Conservation (phyloP, 2,329 filamentous ascomycete species). For the Cladosporium sp. region DNA sequence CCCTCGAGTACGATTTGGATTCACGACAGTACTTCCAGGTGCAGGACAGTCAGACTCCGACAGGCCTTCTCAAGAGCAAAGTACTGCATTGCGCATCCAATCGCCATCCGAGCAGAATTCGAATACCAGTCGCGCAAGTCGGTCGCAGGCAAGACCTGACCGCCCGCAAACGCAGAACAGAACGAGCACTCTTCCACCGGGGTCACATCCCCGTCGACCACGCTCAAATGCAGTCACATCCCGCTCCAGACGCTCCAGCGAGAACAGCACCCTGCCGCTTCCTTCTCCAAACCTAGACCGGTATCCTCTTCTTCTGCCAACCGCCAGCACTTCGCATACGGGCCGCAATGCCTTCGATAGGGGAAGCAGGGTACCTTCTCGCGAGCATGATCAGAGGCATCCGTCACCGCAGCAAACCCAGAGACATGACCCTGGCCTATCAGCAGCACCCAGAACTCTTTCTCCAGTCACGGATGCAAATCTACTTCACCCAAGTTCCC, state of each 20-base stretch:
- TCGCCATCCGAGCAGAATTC: slow-evolving; percentile 23
- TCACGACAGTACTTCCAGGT: slow-evolving; percentile 12
- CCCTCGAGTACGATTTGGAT: slow-evolving; percentile 23
- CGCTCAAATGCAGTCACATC: slow-evolving; percentile 3
- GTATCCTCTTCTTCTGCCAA: slow-evolving; percentile 21
- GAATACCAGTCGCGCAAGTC: slow-evolving; percentile 1
- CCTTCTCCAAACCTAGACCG: slow-evolving; percentile 19
- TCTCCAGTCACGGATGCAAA: no score
- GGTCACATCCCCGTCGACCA: not conserved
- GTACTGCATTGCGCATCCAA: slow-evolving; percentile 16
- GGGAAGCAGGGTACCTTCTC: not conserved
- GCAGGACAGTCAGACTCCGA: not conserved
- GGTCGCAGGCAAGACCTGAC: not conserved
- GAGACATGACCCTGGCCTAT: not conserved
- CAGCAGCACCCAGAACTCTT: not conserved
- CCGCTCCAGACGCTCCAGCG: not conserved
- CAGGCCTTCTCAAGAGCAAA: no score
- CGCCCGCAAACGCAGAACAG: not conserved
- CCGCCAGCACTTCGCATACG: not conserved
- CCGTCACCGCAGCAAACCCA: not conserved
- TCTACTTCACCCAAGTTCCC: no score
- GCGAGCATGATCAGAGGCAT: no score
- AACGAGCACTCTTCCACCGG: not conserved
- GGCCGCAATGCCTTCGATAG: slow-evolving; percentile 12
- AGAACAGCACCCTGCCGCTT: not conserved